phyloP scores from a whole-genome alignment of 208 protist species.

The Wallacemonas sp. region DNA sequence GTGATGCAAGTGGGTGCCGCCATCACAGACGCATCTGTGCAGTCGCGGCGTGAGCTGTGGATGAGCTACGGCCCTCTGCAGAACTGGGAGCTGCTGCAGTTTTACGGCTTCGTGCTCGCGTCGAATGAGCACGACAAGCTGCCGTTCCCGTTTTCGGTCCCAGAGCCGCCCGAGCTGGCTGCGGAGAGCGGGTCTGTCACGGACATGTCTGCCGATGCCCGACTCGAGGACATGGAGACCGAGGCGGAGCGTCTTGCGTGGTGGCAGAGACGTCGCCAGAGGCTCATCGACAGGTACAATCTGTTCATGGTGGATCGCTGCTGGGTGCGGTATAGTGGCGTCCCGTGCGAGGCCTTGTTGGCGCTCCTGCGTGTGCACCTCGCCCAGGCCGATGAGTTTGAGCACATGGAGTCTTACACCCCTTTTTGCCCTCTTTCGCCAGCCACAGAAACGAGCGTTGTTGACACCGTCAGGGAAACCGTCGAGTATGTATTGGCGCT shows the following conservation, averaged over 20 bases:
- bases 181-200: background rate
- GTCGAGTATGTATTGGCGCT: constrained; percentile 53
- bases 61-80: constrained; percentile 94
- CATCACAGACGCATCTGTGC: constrained; percentile 46
- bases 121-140: constrained; percentile 84
- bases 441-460: constrained; percentile 54
- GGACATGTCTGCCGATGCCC: background rate
- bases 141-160: constrained; percentile 70
- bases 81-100: constrained; percentile 91
- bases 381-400: constrained; percentile 74
- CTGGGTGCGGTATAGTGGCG: constrained; percentile 61
- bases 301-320: constrained; percentile 53
- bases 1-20: constrained; percentile 77
- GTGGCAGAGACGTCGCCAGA: constrained; percentile 56
- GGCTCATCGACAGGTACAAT: constrained; percentile 44
- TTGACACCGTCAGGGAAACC: constrained; percentile 46
- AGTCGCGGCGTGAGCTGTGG: constrained; percentile 70
- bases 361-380: constrained; percentile 78
- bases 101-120: constrained; percentile 89
- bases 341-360: constrained; percentile 59
- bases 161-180: background rate
- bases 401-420: constrained; percentile 50
- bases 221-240: background rate
- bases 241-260: constrained; percentile 1
- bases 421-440: constrained; percentile 54